Evolutionary conservation across 352 stramenopile genomes (phyloP).

Genomic region (Labyrinthula sp.): DNA sequence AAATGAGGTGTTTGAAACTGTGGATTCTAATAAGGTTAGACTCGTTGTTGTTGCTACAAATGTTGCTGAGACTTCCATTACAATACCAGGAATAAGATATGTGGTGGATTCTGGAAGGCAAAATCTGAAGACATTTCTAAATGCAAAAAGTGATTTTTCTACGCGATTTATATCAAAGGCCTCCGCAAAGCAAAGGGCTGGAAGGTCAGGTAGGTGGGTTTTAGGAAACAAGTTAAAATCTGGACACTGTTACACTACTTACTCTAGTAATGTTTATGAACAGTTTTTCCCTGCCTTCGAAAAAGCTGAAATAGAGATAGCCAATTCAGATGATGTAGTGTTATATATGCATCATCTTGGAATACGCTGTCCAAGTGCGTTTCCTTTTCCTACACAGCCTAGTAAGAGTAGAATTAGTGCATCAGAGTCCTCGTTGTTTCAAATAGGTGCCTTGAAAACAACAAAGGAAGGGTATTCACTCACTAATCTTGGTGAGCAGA

Average conservation of each 20-base stretch:
- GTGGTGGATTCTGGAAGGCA: slow-evolving; percentile 85
- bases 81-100: slow-evolving; percentile 68
- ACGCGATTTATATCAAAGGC: slow-evolving; percentile 69
- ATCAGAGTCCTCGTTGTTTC: slow-evolving; percentile 55
- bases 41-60: slow-evolving; percentile 92
- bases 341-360: slow-evolving; percentile 91
- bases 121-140: slow-evolving; percentile 78
- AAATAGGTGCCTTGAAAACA: slow-evolving; percentile 41
- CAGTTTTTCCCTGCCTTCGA: slow-evolving; percentile 72
- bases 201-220: slow-evolving; percentile 74
- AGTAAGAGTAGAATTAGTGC: slow-evolving; percentile 56
- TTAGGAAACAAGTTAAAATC: no score
- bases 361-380: slow-evolving; percentile 72
- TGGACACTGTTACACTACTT: slow-evolving; percentile 93
- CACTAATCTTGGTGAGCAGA: slow-evolving; percentile 48
- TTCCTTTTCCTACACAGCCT: slow-evolving; percentile 83
- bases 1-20: slow-evolving; percentile 60
- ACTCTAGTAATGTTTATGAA: slow-evolving; percentile 79
- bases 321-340: slow-evolving; percentile 81
- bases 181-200: slow-evolving; percentile 65
- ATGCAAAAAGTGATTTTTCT: slow-evolving; percentile 72
- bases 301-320: slow-evolving; percentile 53
- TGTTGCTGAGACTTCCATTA: slow-evolving; percentile 88
- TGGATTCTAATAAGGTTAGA: slow-evolving; percentile 58
- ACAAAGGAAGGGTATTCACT: slow-evolving; percentile 27